Evolutionary conservation across 805 yeast species (phyloP), one percentile per base, ranked within the genome.

Genomic region (Torulaspora franciscae): DNA sequence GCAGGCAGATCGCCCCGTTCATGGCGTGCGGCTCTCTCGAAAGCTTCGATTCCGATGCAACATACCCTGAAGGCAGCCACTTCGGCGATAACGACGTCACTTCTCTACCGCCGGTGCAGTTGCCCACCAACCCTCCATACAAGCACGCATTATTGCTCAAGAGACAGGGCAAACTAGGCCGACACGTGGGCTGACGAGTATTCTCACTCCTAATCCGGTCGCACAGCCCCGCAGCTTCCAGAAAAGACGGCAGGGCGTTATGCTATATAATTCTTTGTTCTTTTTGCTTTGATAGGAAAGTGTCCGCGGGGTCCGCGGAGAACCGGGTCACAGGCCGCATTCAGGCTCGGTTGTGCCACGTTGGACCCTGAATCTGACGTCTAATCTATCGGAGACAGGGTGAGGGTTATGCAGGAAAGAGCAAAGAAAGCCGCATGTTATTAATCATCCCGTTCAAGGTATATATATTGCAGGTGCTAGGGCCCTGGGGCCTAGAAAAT

Each of bases 51-150:
- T 86, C 96, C 0, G 99, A 93, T 67, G 99, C 99, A 0, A 91
- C 98, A 0, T 93, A 93, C 35, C 35, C 27, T 19, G 22, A 35
- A 3, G 59, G 65, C 57, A 64, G 67, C 44, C n/a, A 48, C 63
- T 2, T 81, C 22, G 33, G 33, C 15, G 33, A 30, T 30, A 30
- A 30, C 19, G 19, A 30, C 19, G 7, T 3, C 10, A 10, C 19
- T 10, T 15, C 88, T 47, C 67, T 93, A 48, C 95, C 88, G 54
- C 99, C 99, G 0, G 95, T 93, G 8, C 98, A 93, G 59, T 73
- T 80, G 64, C 99, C 99, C 7, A 90, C 96, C 0, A 93, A 95
- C 26, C 99, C 99, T 1, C 97, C 99, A 1, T 93, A 93, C 66
- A 91, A 91, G 67, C 78, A 79, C 46, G 99, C 98, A 0, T 67